Conservation (phyloP, 768 basidiomycete species). For the Clitopilus hobsonii region DNA sequence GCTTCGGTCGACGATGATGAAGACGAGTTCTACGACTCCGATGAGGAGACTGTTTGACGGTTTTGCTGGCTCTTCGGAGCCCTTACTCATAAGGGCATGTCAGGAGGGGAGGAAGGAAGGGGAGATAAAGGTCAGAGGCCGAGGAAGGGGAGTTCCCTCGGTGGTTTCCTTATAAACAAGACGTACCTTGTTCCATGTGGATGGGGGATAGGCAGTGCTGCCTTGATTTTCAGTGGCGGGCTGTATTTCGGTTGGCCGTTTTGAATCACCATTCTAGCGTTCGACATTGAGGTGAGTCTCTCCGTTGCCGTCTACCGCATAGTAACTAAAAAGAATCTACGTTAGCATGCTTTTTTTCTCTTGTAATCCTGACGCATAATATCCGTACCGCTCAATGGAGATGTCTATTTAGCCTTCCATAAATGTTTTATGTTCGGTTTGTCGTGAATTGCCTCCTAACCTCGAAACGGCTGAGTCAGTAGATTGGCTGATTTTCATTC, state of each 20-base stretch:
- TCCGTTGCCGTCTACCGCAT: too few relatives aligned
- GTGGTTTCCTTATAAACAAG: background rate
- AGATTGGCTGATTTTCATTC: too few relatives aligned
- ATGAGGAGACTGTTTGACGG: constrained; percentile 79
- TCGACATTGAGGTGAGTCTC: background rate
- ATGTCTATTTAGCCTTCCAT: too few relatives aligned
- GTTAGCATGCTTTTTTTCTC: too few relatives aligned
- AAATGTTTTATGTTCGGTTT: too few relatives aligned
- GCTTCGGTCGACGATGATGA: constrained; percentile 74
- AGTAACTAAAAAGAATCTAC: too few relatives aligned
- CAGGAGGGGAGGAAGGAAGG: constrained; percentile 57
- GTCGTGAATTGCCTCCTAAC: too few relatives aligned
- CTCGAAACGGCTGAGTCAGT: too few relatives aligned
- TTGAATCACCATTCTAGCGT: background rate
- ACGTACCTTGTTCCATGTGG: background rate
- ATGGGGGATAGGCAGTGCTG: background rate
- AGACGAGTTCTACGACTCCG: constrained; percentile 81
- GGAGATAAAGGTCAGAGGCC: constrained; percentile 12
- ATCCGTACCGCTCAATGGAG: too few relatives aligned
- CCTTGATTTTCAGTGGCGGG: background rate
- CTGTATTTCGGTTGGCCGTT: background rate
- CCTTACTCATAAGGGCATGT: constrained; percentile 59
- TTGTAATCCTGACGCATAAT: too few relatives aligned
- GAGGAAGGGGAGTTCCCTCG: background rate
- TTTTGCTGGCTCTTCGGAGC: constrained; percentile 84